Conservation (phyloP, 2,329 filamentous ascomycete species). For the Phaeosphaeriaceae sp. region DNA sequence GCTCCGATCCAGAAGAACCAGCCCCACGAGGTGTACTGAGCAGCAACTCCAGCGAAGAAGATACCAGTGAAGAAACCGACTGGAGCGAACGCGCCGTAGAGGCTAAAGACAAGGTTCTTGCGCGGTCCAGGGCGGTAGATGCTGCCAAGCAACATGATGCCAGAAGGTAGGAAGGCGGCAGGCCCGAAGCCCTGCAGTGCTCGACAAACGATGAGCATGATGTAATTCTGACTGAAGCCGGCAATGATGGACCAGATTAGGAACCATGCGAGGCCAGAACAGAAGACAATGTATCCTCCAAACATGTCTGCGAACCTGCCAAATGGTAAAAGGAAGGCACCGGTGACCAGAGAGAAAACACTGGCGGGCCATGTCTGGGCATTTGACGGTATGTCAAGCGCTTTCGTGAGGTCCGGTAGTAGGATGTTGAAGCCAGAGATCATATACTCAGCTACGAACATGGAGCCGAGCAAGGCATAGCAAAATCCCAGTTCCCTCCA, state of each 20-base stretch:
- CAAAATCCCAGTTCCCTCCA: conserved; percentile 70
- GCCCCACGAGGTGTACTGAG: conserved; percentile 39
- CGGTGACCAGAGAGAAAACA: conserved; percentile 48
- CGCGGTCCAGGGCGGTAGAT: conserved; percentile 72
- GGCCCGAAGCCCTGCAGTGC: conserved; percentile 78
- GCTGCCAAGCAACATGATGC: conserved; percentile 71
- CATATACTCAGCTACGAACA: conserved; percentile 75
- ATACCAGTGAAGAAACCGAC: conserved; percentile 54
- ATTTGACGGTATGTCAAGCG: conserved; percentile 72
- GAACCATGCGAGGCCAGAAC: conserved; percentile 70
- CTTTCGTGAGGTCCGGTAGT: conserved; percentile 68
- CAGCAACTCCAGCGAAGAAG: conserved; percentile 45
- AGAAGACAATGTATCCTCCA: conserved; percentile 70
- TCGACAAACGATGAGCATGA: conserved; percentile 77
- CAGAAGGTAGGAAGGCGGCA: conserved; percentile 74
- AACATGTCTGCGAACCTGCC: conserved; percentile 66
- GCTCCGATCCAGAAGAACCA: conserved; percentile 47
- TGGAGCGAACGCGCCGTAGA: conserved; percentile 63
- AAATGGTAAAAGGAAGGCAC: conserved; percentile 55
- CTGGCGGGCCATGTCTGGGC: conserved; percentile 59
- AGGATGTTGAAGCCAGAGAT: conserved; percentile 77
- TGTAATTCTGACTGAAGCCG: conserved; percentile 72
- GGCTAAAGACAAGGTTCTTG: conserved; percentile 72
- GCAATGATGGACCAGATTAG: conserved; percentile 72
- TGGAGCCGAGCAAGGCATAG: conserved; percentile 68